Evolutionary conservation across 1,284 basidiomycete genomes (phyloP), one percentile per base, ranked within the genome.

Genomic region (Tylopilus sp.): DNA sequence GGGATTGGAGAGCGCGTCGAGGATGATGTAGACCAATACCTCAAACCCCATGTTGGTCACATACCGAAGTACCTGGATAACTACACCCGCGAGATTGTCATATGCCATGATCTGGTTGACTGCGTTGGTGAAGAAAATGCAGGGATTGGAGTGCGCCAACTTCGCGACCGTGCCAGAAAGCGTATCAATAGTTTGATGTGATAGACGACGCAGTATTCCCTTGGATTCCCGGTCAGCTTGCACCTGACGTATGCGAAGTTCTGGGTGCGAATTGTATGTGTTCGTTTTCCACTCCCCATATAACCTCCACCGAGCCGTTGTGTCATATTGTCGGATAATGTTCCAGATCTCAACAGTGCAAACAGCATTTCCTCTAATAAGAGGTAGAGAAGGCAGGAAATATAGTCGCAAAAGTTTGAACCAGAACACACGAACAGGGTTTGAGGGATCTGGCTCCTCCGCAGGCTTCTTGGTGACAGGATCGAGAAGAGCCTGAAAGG

Each of bases 21-120:
- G 73, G 53, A 97, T 80, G 48, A 91, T 79, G 64, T 88, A 99
- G 7, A 92, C 83, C 18, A 98, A 78, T 12, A 97, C 89, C 64
- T 99, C 96, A 64, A 94, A 95, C 24, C 91, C 91, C 77, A 99
- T 87, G 55, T 85, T 84, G 2, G 90, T 93, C 54, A 94, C 81
- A 71, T 91, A 96, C 63, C 89, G 80, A 57, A 94, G 77, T n/a
- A 88, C 86, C 58, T 94, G 91, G 34, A 98, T 89, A 49, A 99
- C 85, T 29, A 93, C 91, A 40, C 81, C 80, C 15, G 92, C 92
- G 54, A 99, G 75, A 67, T 98, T 99, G 62, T 96, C 91, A 65
- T 99, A 99, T 17, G 92, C 86, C 83, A 94, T 94, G 52, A 98
- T 88, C 71, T 99, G 96, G 57, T 88, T 85, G 45, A 99, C 84